Evolutionary conservation across 768 basidiomycete species (phyloP).

Genomic region (Trametes villosa): DNA sequence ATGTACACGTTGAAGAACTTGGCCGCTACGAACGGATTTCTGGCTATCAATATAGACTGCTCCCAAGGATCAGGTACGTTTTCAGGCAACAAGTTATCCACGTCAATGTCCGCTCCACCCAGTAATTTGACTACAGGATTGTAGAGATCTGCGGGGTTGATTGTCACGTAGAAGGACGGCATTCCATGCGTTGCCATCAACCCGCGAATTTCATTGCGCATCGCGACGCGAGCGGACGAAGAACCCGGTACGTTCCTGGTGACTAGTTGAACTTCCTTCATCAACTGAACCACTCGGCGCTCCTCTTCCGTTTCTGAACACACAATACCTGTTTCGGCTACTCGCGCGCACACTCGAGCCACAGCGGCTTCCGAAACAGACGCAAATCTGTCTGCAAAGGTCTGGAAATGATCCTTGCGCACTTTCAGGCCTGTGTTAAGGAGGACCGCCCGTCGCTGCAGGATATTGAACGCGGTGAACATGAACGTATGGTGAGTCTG

Average conservation of each 20-base stretch:
- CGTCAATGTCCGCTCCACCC: conserved; percentile 40
- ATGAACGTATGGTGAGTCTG: conserved; percentile 45
- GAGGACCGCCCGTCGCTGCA: conserved; percentile 39
- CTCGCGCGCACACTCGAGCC: not conserved
- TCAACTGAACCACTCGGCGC: not conserved
- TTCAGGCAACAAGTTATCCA: conserved; percentile 35
- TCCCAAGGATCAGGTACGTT: conserved; percentile 37
- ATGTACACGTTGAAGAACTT: conserved; percentile 50
- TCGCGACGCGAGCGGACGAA: conserved; percentile 26
- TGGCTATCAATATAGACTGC: conserved; percentile 41
- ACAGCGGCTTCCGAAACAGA: not conserved
- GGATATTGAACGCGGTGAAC: conserved; percentile 46
- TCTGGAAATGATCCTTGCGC: not conserved
- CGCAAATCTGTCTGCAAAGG: not conserved
- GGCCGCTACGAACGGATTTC: conserved; percentile 44
- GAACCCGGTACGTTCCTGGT: not conserved
- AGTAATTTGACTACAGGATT: conserved; percentile 48
- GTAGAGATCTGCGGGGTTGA: conserved; percentile 49
- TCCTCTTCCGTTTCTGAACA: not conserved
- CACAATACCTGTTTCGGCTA: not conserved
- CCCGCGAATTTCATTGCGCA: conserved; percentile 44
- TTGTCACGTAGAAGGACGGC: conserved; percentile 48
- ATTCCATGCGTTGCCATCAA: conserved; percentile 40
- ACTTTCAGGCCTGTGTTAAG: conserved; percentile 40
- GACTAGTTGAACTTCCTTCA: not conserved